These are phyloP conservation scores for Beta macrorhiza DNA, from an alignment of 179 eudicot genomes.

Conservation along the genomic window DNA sequence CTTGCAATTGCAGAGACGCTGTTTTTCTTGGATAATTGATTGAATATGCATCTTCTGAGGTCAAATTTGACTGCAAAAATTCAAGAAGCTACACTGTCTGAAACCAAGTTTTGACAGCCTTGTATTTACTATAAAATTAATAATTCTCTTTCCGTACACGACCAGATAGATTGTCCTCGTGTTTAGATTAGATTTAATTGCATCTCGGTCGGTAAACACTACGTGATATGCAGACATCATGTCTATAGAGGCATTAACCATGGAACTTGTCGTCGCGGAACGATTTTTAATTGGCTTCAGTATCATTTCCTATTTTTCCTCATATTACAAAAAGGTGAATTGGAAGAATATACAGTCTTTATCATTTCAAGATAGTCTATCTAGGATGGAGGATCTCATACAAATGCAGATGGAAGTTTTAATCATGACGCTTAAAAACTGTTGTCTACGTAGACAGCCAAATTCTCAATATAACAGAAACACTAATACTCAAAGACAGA, in stretches of 20 bases:
- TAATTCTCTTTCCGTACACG: background rate
- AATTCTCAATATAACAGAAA: background rate
- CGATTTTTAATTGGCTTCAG: background rate
- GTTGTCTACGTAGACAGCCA: background rate
- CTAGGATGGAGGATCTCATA: background rate
- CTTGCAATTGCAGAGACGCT: slow-evolving; percentile 23
- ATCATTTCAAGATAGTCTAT: background rate
- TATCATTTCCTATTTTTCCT: background rate
- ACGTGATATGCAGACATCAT: background rate
- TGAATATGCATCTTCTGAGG: slow-evolving; percentile 19
- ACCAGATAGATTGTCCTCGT: background rate
- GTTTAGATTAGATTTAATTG: background rate
- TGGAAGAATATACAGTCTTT: background rate
- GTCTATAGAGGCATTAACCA: background rate
- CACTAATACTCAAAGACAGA: background rate
- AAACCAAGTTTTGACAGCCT: slow-evolving; percentile 1
- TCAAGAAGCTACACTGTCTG: slow-evolving; percentile 17
- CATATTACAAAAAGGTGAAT: background rate
- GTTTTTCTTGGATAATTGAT: slow-evolving; percentile 4
- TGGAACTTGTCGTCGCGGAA: background rate
- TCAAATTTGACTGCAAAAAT: slow-evolving; percentile 12
- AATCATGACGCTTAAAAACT: background rate
- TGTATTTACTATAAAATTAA: background rate
- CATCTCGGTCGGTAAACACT: background rate
- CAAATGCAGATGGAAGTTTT: background rate